Conservation (phyloP, 1,139 yeast species). For the Yamadazyma jaroonii region DNA sequence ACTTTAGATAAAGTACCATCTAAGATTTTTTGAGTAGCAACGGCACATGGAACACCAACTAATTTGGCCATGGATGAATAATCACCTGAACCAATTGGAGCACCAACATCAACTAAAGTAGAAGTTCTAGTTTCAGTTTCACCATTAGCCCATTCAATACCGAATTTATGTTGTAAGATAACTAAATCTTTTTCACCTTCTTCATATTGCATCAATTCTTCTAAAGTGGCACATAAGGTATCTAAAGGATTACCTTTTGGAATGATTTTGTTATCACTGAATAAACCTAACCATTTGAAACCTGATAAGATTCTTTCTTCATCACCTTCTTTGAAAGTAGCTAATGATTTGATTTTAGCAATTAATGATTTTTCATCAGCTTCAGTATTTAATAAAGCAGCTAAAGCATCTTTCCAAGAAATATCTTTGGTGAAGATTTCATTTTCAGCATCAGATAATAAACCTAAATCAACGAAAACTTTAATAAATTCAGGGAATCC, state of each 20-base stretch:
- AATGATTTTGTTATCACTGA: constrained; percentile 69
- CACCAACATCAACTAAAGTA: constrained; percentile 92
- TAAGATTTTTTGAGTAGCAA: constrained; percentile 84
- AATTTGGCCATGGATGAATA: constrained; percentile 98
- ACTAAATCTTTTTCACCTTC: constrained; percentile 95
- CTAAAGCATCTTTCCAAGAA: constrained; percentile 88
- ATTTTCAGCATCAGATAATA: constrained; percentile 73
- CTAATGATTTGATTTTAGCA: constrained; percentile 71
- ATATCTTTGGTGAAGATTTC: constrained; percentile 56
- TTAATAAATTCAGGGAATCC: constrained; percentile 98
- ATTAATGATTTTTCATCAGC: constrained; percentile 68
- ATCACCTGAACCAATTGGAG: constrained; percentile 52
- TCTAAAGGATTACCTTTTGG: constrained; percentile 96
- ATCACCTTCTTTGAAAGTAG: constrained; percentile 81
- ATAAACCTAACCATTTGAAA: constrained; percentile 89
- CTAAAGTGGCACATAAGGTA: constrained; percentile 94
- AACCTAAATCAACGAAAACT: constrained; percentile 90
- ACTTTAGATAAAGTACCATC: constrained; percentile 69
- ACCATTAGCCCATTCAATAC: constrained; percentile 96
- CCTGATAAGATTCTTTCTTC: constrained; percentile 86
- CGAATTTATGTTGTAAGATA: constrained; percentile 94
- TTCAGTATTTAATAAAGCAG: constrained; percentile 69
- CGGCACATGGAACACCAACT: constrained; percentile 98
- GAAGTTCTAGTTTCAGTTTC: constrained; percentile 88
- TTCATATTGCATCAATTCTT: constrained; percentile 93